Percentiles rank a stretch among this genome's conserved stretches.
These are phyloP conservation scores for Trapa incisa DNA, from an alignment of 345 rosid genomes.

Conservation along the genomic window DNA sequence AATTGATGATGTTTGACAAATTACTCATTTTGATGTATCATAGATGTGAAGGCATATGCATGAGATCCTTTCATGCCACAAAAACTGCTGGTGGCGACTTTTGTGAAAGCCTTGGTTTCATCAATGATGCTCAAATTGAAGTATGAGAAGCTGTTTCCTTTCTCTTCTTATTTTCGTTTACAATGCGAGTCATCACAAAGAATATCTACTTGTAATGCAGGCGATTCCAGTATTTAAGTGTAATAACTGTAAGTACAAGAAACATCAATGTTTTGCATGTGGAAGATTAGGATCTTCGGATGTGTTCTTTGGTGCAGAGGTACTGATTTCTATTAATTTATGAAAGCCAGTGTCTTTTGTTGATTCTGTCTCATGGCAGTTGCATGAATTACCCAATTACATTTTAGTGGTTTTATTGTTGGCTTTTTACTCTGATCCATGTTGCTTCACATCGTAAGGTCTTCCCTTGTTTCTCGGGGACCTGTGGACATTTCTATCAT, in stretches of 20 bases:
- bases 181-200: background rate
- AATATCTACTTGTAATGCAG: slow-evolving; percentile 23
- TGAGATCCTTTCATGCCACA: slow-evolving; percentile 66
- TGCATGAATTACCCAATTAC: slow-evolving; percentile 1
- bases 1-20: slow-evolving; percentile 1
- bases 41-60: slow-evolving; percentile 63
- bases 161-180: slow-evolving; percentile 6
- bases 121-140: slow-evolving; percentile 23
- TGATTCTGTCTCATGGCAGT: background rate
- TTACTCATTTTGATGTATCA: slow-evolving; percentile 11
- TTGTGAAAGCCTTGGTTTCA: slow-evolving; percentile 52
- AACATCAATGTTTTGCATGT: slow-evolving; percentile 65
- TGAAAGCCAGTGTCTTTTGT: background rate
- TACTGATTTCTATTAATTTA: slow-evolving; percentile 10
- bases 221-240: slow-evolving; percentile 35
- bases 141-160: slow-evolving; percentile 22
- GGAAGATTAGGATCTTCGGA: slow-evolving; percentile 55
- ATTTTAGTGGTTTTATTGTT: background rate
- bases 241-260: slow-evolving; percentile 36
- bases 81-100: slow-evolving; percentile 22
- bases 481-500: slow-evolving; percentile 69
- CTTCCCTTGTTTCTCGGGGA: slow-evolving; percentile 49
- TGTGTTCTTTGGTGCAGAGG: slow-evolving; percentile 39
- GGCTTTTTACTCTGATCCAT: background rate
- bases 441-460: slow-evolving; percentile 20